Base-by-base conservation (phyloP, 257 asterid genomes). In the Fraxinus cuspidata region DNA sequence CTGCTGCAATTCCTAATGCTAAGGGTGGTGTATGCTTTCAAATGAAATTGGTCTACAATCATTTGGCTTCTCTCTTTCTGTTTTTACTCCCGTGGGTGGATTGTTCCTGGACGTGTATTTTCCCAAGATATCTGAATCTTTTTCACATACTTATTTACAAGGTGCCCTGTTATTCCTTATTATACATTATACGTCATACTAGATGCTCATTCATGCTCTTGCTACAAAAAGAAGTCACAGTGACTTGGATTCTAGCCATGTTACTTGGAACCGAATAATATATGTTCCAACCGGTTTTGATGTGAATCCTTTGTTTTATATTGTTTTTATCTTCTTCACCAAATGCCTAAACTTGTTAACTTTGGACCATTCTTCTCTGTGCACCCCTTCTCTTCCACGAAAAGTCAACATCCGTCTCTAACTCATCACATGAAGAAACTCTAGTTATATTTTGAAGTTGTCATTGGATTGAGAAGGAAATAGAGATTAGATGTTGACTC, bases 1-100 rank as follows among this genome's bases (percentile, higher is more conserved):
- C 96, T 70, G 90, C 93, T 49, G 93, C 88, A 47, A 89, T 94
- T 84, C 98, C 98, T 1, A 90, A 89, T 81, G 93, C 89, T 4
- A 92, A 89, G 81, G 94, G 96, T 25, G 91, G 96, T 64, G 88
- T 89, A 13, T 89, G 87, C 28, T 84, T 94, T 74, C 98, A 89
- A 65, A 94, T 94, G 98, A 92, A 92, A 74, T 74, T 94, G 86
- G 96, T 89, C 71, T 90, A 86, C 88, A 92, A 86, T 84, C 88
- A 88, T 68, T 60, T 94, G 29, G 86, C 97, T 25, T 95, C 97
- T 37, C 66, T 92, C 67, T 73, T 88, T 75, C 89, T 89, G 75
- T 87, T 84, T 82, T 81, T 92, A 64, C 96, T 92, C 37, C 93
- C 83, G 31, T 94, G 97, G 97, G 79, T 94, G 60, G 93, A 94